Evolutionary conservation across 257 asterid genomes (phyloP).

Genomic region (Solanum acaule): DNA sequence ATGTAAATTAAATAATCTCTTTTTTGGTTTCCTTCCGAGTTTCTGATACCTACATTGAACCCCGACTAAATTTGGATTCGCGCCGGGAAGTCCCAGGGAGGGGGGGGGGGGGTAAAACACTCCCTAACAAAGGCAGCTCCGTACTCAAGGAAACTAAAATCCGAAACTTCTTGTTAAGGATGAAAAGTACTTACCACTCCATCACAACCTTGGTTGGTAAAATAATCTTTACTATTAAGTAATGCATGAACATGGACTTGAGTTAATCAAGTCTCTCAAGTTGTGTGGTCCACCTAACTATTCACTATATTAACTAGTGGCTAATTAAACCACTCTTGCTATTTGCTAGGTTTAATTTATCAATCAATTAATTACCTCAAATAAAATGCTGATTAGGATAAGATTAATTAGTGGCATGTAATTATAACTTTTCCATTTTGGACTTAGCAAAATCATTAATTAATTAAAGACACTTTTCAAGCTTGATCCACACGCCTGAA

Average conservation of each 20-base stretch:
- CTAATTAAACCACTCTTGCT: background rate
- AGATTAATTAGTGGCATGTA: background rate
- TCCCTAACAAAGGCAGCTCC: too few species aligned
- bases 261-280: background rate
- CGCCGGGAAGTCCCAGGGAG: too few species aligned
- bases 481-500: background rate
- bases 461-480: background rate
- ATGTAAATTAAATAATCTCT: background rate
- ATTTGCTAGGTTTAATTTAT: background rate
- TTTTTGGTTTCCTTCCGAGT: too few species aligned
- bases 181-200: too few species aligned
- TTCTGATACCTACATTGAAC: too few species aligned
- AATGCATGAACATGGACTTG: background rate
- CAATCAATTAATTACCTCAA: background rate
- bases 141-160: too few species aligned
- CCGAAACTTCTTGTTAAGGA: too few species aligned
- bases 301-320: background rate
- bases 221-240: background rate
- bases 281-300: background rate
- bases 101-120: too few species aligned
- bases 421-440: background rate
- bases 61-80: rapidly evolving
- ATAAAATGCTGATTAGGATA: background rate
- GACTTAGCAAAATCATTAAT: background rate
- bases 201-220: rapidly evolving